A percentile compares a stretch with the other conserved stretches of the same genome.
Evolutionary conservation across 345 rosid species (phyloP).

Genomic region (Gossypium thurberi): DNA sequence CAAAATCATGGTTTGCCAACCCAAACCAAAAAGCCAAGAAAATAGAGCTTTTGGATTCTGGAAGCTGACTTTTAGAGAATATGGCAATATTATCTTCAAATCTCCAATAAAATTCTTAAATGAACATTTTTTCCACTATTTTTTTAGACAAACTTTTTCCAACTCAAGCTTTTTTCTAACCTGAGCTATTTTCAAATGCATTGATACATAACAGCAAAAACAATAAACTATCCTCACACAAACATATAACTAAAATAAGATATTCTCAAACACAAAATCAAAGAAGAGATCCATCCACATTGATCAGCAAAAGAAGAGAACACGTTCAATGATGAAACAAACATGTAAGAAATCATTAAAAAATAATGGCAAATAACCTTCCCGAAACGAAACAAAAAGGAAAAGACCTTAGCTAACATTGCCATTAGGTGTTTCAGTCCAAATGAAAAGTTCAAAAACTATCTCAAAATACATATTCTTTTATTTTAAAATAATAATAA

Average conservation of each 20-base stretch:
- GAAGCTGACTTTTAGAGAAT: not conserved
- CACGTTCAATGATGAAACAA: not conserved
- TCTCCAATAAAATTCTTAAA: not conserved
- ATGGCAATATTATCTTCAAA: not conserved
- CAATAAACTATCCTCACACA: not conserved
- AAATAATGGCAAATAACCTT: not conserved
- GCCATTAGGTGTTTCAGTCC: not conserved
- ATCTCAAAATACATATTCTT: not conserved
- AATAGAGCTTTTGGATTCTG: not conserved
- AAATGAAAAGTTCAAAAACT: not conserved
- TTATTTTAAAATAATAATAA: not conserved
- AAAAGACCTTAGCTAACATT: not conserved
- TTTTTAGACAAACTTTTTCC: not conserved
- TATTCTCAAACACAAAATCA: not conserved
- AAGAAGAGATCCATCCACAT: constrained; percentile 1
- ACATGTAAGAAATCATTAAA: not conserved
- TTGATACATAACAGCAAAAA: not conserved
- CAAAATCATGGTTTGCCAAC: not conserved
- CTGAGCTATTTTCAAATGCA: not conserved
- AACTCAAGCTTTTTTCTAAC: not conserved
- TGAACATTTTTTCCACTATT: not conserved
- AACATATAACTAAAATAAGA: not conserved
- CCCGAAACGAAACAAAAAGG: not conserved
- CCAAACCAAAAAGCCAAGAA: not conserved
- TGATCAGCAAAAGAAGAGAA: constrained; percentile 7